Conservation (phyloP, 129 eudicot genomes). For the sunflower (Helianthus annuus) region HanXRQr2.0-SUNRISE NC_035438.2:63447509-63448008, state of each 20-base stretch:
- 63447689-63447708: slow-evolving; percentile 69
- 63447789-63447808: slow-evolving; percentile 73
- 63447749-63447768: slow-evolving; percentile 50
- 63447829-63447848: slow-evolving; percentile 81
- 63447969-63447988: too few species aligned
- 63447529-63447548: slow-evolving; percentile 50
- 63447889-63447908: slow-evolving; percentile 64
- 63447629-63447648: slow-evolving; percentile 44
- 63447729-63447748: slow-evolving; percentile 91
- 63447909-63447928: slow-evolving; percentile 70
- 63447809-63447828: slow-evolving; percentile 59
- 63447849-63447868: slow-evolving; percentile 85
- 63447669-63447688: slow-evolving; percentile 52
- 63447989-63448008: too few species aligned
- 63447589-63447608: slow-evolving; percentile 60
- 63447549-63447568: slow-evolving; percentile 42
- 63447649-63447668: slow-evolving; percentile 53
- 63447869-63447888: slow-evolving; percentile 95
- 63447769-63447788: slow-evolving; percentile 37
- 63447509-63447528: slow-evolving; percentile 53
- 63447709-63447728: slow-evolving; percentile 67
- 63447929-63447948: slow-evolving; percentile 47
- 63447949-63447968: neutral
- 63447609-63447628: slow-evolving; percentile 43
- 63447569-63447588: slow-evolving; percentile 70